Base-by-base conservation (phyloP, 257 asterid species). In the Rubia yunnanensis region DNA sequence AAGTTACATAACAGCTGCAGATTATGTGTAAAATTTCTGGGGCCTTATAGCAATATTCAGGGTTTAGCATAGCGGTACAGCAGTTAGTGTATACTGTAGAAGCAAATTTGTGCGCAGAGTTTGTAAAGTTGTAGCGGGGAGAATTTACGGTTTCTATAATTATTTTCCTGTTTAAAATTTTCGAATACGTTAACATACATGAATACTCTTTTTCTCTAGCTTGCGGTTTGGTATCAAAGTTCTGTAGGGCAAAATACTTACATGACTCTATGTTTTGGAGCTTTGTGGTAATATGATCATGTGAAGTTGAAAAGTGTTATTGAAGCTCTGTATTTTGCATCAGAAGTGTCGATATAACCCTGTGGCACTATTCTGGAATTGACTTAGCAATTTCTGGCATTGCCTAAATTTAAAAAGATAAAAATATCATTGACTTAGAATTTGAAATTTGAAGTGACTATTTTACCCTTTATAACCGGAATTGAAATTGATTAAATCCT, bases 71-170 rank as follows among this genome's bases (percentile, higher is more conserved):
- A 41, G n/a, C 15, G 56, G 63, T 70, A 48, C 32, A 34, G 56
- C 28, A 46, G 23, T 39, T 28, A 64, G 44, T 46, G 44, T 64
- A 22, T 49, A 27, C 0, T 28, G n/a, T 22, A 24, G 54, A 34
- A 23, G 58, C 20, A 48, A 77, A 81, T 76, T 70, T 75, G 74
- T 76, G 74, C 72, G 73, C 75, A 74, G 56, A 68, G 77, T 73
- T 70, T 82, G 88, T 79, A 79, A 73, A 70, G 69, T 78, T 72
- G 78, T 74, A 72, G 76, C 32, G 18, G 66, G 67, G n/a, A 24
- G 38, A 62, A 27, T 15, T 50, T 44, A 7, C 15, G 38, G 35
- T 31, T 44, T 46, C 34, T 36, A 13, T 4, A 52, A n/a, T 8
- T 18, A 22, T 24, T 11, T n/a, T 23, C 57, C 4, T 15, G 24